Evolutionary conservation across 2,329 filamentous ascomycete genomes (phyloP).

Genomic region (Fusarium irregulare): DNA sequence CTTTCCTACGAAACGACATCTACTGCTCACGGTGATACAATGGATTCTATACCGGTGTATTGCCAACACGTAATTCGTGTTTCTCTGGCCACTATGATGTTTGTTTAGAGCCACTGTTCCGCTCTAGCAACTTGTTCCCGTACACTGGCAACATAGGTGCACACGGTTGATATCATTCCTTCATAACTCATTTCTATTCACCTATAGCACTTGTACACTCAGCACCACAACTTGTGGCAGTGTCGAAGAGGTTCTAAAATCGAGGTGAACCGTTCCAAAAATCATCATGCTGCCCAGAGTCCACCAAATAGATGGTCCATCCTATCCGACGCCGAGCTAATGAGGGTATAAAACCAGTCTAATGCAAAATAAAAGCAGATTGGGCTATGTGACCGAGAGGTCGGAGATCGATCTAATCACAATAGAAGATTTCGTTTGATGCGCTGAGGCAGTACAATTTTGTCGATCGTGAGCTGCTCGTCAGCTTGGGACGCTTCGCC

Average conservation of each 20-base stretch:
- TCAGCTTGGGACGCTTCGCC: conserved; percentile 53
- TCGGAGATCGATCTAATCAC: conserved; percentile 5
- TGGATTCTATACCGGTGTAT: background rate
- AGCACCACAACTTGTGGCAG: background rate
- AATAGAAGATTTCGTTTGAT: conserved; percentile 57
- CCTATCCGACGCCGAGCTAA: conserved; percentile 24
- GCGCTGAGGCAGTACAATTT: conserved; percentile 52
- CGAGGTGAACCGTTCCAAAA: background rate
- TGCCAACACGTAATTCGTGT: background rate
- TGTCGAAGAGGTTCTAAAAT: background rate
- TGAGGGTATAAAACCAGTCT: conserved; percentile 35
- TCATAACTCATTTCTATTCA: conserved; percentile 11
- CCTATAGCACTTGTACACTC: background rate
- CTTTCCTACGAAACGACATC: background rate
- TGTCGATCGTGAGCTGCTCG: conserved; percentile 50
- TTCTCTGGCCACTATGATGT: background rate
- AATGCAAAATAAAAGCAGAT: conserved; percentile 6
- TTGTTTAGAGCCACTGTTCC: background rate
- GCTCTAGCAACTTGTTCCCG: background rate
- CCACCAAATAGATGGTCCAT: conserved; percentile 3
- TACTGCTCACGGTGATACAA: background rate
- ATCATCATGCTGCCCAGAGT: background rate
- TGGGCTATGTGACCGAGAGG: background rate
- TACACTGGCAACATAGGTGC: background rate
- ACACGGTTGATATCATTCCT: background rate